Base-by-base conservation (phyloP, 1,284 basidiomycete genomes). In the Anthracocystis setariae region DNA sequence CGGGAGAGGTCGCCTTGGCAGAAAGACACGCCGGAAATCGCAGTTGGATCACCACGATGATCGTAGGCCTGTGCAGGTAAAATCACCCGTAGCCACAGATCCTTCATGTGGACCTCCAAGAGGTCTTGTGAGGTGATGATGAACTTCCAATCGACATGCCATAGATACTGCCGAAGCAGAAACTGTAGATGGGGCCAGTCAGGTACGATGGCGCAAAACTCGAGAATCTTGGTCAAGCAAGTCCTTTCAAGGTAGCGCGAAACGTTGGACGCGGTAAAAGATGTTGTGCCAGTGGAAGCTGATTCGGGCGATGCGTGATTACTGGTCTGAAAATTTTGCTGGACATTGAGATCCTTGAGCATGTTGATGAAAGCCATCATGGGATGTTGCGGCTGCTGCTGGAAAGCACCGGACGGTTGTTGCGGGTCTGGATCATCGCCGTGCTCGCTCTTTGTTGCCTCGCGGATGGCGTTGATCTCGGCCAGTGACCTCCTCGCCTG, bases 111-210 rank as follows among this genome's bases (percentile, higher is more conserved):
- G 12, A 27, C 37, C 21, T 73, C 61, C 9, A 73, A 32, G 1
- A 50, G 27, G 24, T 73, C 65, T 23, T 73, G 70, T 3, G 43
- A 20, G n/a, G 70, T 73, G 39, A 73, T 53, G 46, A 62, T 46
- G 25, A 73, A 65, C 48, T 65, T 69, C 70, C 70, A 73, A 21
- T 73, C 70, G n/a, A 73, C 62, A 23, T 73, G 33, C 65, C 62
- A 58, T 9, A 73, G 60, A 35, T 65, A 73, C 38, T 62, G 48
- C 27, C 50, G 37, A 8, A 73, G 17, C 2, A 73, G 47, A 15
- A 25, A 32, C 18, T 55, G 40, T 27, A 73, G 29, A 7, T 48
- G 56, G 0, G 48, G 8, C 65, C 66, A 65, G 12, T 69, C 70
- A 9, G 70, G 70, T 1, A 73, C 17, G 4, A 69, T 53, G 18